Conservation (phyloP, 2,329 filamentous ascomycete species). For the Didymella pomorum region DNA sequence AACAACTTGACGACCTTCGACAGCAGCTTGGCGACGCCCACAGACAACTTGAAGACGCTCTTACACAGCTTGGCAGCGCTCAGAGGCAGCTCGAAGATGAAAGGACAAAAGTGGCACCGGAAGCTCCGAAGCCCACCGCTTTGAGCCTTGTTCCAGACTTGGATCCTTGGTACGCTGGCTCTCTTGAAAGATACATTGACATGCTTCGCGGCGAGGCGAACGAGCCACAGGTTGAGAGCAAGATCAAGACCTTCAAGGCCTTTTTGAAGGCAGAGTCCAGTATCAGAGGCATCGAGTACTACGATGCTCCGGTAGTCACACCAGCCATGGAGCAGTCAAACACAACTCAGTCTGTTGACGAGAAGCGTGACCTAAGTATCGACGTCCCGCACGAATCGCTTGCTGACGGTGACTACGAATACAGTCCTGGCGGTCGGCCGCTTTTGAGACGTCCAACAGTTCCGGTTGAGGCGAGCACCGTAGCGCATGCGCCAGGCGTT, state of each 20-base stretch:
- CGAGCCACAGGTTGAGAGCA: constrained; percentile 58
- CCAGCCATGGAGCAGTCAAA: constrained; percentile 14
- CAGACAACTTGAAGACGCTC: constrained; percentile 34
- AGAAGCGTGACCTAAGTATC: constrained; percentile 29
- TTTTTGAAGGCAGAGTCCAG: constrained; percentile 53
- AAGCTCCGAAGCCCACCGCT: constrained; percentile 36
- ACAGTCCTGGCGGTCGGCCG: constrained; percentile 64
- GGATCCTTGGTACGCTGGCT: constrained; percentile 65
- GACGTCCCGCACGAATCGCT: constrained; percentile 17
- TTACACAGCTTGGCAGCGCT: constrained; percentile 25
- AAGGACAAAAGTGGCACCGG: constrained; percentile 31
- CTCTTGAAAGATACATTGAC: constrained; percentile 61
- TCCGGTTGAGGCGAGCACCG: constrained; percentile 23
- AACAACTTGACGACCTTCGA: constrained; percentile 33
- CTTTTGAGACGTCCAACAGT: constrained; percentile 42
- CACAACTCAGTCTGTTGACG: constrained; percentile 5
- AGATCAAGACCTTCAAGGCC: constrained; percentile 61
- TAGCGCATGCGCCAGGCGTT: constrained; percentile 26
- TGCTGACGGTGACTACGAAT: constrained; percentile 46
- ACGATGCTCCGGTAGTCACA: constrained; percentile 37
- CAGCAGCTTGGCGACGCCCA: constrained; percentile 13
- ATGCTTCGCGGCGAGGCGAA: constrained; percentile 63
- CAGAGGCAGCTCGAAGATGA: constrained; percentile 39
- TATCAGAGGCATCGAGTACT: constrained; percentile 55
- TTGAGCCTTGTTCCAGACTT: constrained; percentile 59